phyloP scores from a whole-genome alignment of 2,329 filamentous ascomycete species.

The Paraphoma sp. region DNA sequence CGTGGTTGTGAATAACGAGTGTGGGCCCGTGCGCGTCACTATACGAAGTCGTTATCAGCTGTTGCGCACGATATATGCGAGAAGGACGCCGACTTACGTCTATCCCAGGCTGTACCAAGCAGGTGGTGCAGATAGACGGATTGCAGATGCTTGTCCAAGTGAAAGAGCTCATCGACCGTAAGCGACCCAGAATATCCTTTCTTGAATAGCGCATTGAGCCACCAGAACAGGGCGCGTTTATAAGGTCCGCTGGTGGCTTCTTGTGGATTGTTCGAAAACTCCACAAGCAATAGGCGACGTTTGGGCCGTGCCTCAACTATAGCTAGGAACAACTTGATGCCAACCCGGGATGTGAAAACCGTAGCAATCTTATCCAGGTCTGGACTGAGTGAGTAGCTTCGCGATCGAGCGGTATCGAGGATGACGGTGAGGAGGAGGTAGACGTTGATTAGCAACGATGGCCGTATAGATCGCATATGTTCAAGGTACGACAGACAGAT shows the following conservation, averaged over 20 bases:
- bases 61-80: neutral
- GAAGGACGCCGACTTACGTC: conserved; percentile 37
- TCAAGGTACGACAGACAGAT: conserved; percentile 55
- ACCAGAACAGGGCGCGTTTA: conserved; percentile 59
- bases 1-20: conserved; percentile 35
- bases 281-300: conserved; percentile 46
- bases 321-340: conserved; percentile 52
- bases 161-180: conserved; percentile 53
- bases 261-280: conserved; percentile 51
- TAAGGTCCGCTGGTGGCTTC: conserved; percentile 62
- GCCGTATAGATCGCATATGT: conserved; percentile 53
- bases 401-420: conserved; percentile 54
- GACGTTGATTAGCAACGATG: conserved; percentile 56
- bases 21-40: conserved; percentile 24
- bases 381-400: conserved; percentile 48
- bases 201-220: conserved; percentile 61
- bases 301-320: conserved; percentile 57
- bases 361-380: conserved; percentile 50
- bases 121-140: conserved; percentile 50
- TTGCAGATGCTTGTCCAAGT: conserved; percentile 53
- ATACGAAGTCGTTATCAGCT: conserved; percentile 2
- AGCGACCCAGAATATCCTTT: conserved; percentile 55
- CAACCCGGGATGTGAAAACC: conserved; percentile 51
- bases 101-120: conserved; percentile 50
- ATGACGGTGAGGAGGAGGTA: conserved; percentile 56